A percentile compares a stretch with the other conserved stretches of the same genome.
phyloP scores from a whole-genome alignment of 208 protist species.

The Phytomonas sp. region DNA sequence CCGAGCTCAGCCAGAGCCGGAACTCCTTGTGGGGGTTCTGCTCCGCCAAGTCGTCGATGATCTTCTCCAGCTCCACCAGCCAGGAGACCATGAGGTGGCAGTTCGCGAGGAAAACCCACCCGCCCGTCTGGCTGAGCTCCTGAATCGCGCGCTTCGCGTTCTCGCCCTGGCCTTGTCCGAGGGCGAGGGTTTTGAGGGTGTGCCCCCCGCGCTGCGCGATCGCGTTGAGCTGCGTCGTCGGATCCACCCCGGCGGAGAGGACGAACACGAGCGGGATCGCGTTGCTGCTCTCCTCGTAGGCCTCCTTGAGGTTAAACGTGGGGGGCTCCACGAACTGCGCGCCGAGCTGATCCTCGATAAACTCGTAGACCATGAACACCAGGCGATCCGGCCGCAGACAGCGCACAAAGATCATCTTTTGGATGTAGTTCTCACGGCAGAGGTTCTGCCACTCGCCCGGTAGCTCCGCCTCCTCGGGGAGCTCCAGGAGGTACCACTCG shows the following conservation, averaged over 20 bases:
- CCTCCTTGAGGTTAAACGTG: constrained; percentile 93
- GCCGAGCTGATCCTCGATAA: constrained; percentile 94
- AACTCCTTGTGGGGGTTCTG: constrained; percentile 94
- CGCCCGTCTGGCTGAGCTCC: constrained; percentile 88
- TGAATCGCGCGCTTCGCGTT: constrained; percentile 91
- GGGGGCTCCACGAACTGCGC: constrained; percentile 95
- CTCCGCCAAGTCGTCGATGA: constrained; percentile 90
- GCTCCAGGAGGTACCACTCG: constrained; percentile 90
- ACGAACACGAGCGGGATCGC: constrained; percentile 97
- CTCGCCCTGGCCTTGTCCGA: constrained; percentile 96
- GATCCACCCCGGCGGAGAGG: constrained; percentile 96
- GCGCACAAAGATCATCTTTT: constrained; percentile 96
- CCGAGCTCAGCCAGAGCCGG: constrained; percentile 97
- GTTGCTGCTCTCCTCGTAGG: constrained; percentile 91
- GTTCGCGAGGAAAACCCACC: constrained; percentile 98
- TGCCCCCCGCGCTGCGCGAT: constrained; percentile 83
- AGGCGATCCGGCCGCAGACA: constrained; percentile 97
- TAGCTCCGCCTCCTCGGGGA: constrained; percentile 92
- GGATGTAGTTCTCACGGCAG: constrained; percentile 86
- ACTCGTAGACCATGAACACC: constrained; percentile 93
- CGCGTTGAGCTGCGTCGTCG: constrained; percentile 87
- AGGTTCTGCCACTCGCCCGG: constrained; percentile 94
- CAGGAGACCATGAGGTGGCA: constrained; percentile 97
- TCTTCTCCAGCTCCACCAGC: constrained; percentile 95
- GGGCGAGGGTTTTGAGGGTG: constrained; percentile 89